Evolutionary conservation across 345 rosid species (phyloP), one percentile per base, ranked within the genome.

Genomic region (Eutrema japonicum): DNA sequence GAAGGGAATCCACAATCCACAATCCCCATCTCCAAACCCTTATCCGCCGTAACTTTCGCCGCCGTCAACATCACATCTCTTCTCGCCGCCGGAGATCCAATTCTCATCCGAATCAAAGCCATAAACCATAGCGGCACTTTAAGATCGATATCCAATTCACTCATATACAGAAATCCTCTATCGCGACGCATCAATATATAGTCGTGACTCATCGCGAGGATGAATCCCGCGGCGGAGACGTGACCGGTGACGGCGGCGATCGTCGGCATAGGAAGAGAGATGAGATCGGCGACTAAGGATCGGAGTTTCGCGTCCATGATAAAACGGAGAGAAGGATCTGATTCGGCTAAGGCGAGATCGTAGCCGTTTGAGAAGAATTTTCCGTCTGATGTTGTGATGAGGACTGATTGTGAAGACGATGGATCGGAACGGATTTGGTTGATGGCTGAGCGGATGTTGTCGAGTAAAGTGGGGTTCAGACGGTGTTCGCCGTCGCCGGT

Each of bases 291-390:
- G 30, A 82, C 57, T 40, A 90, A 74, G 43, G 82, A 73, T 35
- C 77, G 71, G 62, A 85, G 78, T 29, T 76, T 40, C 1, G 73
- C 38, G 10, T 75, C 77, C 96, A 90, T 84, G 48, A 62, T 42
- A 11, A 2, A 1, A 71, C 53, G 52, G 6, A 82, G 85, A 58
- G 84, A 70, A 2, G 53, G 75, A 48, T 65, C 48, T 22, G 82
- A 16, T 26, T 64, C 30, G 49, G 88, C 87, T 83, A 89, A 82
- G 37, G 70, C 79, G 58, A 90, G 82, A 78, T 90, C 96, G 74
- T 77, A 87, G 53, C 98, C 97, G 68, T 93, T 90, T 71, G 97
- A 93, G 86, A 90, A 93, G 87, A 87, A 93, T 68, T 77, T 87
- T 8, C 97, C 98, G 8, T 84, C 67, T 38, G 96, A 73, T 26